These are phyloP conservation scores for Capronia coronata DNA, from an alignment of 2,329 filamentous ascomycete genomes.

Conservation along the genomic window DNA sequence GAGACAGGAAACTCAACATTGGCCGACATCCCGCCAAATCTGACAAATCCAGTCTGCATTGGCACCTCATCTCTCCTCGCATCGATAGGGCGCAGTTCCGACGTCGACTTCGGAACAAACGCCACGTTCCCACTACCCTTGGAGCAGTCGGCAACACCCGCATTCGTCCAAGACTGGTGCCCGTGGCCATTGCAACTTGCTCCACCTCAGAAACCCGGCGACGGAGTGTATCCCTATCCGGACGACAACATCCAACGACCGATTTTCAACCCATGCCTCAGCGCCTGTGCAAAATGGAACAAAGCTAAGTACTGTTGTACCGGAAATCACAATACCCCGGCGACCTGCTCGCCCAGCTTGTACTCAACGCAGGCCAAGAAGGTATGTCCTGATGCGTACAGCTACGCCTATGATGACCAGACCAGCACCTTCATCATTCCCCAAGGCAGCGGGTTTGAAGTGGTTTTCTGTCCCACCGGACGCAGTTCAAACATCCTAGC, in stretches of 20 bases:
- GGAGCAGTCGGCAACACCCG: constrained; percentile 53
- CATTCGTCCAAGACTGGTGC: constrained; percentile 62
- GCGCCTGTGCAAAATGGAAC: constrained; percentile 65
- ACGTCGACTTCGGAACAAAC: constrained; percentile 58
- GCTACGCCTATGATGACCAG: constrained; percentile 58
- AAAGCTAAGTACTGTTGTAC: constrained; percentile 67
- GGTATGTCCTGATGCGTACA: constrained; percentile 79
- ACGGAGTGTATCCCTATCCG: constrained; percentile 73
- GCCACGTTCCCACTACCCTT: constrained; percentile 61
- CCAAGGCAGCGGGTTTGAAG: constrained; percentile 66
- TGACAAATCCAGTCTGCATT: constrained; percentile 71
- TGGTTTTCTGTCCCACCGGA: constrained; percentile 64
- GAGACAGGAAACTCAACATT: constrained; percentile 56
- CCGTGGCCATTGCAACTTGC: constrained; percentile 69
- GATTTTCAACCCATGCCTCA: constrained; percentile 69
- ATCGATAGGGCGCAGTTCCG: constrained; percentile 43
- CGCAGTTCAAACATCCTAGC: constrained; percentile 32
- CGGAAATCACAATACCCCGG: constrained; percentile 58
- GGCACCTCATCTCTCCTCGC: constrained; percentile 59
- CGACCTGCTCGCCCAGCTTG: constrained; percentile 57
- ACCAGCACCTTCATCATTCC: constrained; percentile 53
- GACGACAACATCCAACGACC: constrained; percentile 66
- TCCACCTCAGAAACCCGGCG: constrained; percentile 62
- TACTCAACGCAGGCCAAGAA: constrained; percentile 66
- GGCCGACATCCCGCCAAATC: constrained; percentile 61